phyloP scores from a whole-genome alignment of 2,329 filamentous ascomycete species.

The Incumbomyces lentus region DNA sequence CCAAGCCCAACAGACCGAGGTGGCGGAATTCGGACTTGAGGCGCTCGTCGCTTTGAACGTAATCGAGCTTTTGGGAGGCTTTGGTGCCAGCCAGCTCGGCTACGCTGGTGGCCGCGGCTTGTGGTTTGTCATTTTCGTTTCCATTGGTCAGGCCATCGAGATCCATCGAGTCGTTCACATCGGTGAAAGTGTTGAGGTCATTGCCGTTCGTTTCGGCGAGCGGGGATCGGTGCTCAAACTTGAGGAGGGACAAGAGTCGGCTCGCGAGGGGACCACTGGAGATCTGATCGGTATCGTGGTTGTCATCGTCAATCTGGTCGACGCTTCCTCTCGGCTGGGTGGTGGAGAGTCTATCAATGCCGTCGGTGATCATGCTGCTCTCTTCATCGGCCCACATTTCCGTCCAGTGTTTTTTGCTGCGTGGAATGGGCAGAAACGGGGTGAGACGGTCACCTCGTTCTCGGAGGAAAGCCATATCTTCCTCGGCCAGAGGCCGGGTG shows the following conservation, averaged over 20 bases:
- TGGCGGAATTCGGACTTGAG: slow-evolving; percentile 83
- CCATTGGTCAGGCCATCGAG: slow-evolving; percentile 29
- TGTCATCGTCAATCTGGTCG: slow-evolving; percentile 75
- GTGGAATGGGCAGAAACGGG: slow-evolving; percentile 76
- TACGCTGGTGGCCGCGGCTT: slow-evolving; percentile 67
- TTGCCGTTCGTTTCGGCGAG: slow-evolving; percentile 51
- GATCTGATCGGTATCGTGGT: slow-evolving; percentile 79
- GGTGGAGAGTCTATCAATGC: slow-evolving; percentile 57
- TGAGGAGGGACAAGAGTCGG: slow-evolving; percentile 67
- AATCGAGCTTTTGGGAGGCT: slow-evolving; percentile 70
- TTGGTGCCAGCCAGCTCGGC: slow-evolving; percentile 60
- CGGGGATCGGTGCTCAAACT: slow-evolving; percentile 53
- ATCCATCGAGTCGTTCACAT: slow-evolving; percentile 37
- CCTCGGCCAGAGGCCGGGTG: slow-evolving; percentile 79
- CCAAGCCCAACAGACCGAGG: slow-evolving; percentile 71
- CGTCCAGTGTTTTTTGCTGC: slow-evolving; percentile 74
- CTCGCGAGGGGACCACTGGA: slow-evolving; percentile 80
- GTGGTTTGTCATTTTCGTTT: slow-evolving; percentile 37
- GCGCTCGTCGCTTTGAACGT: slow-evolving; percentile 77
- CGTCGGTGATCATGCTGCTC: slow-evolving; percentile 63
- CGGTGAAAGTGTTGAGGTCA: slow-evolving; percentile 34
- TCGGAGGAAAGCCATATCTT: slow-evolving; percentile 84
- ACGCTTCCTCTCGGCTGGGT: slow-evolving; percentile 79
- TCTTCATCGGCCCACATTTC: slow-evolving; percentile 95
- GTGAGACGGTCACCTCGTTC: slow-evolving; percentile 76